Evolutionary conservation across 2,329 filamentous ascomycete species (phyloP).

Genomic region (Colletotrichum gloeosporioides): DNA sequence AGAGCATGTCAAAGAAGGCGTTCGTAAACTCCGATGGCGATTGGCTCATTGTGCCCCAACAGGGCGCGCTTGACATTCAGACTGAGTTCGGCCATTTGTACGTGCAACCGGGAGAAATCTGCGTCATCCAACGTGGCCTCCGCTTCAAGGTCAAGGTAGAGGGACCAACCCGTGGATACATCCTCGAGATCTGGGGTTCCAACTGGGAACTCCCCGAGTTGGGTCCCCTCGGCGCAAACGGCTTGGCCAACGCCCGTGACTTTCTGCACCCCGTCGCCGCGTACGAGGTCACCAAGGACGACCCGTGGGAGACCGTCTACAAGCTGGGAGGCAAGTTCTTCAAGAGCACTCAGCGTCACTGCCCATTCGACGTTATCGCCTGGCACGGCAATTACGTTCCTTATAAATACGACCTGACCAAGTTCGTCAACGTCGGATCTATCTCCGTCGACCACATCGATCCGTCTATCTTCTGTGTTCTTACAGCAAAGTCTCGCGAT

Average conservation of each 20-base stretch:
- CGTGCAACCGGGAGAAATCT: conserved; percentile 72
- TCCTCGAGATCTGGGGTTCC: conserved; percentile 69
- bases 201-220: conserved; percentile 72
- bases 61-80: conserved; percentile 69
- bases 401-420: conserved; percentile 61
- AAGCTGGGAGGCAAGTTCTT: conserved; percentile 69
- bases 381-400: conserved; percentile 75
- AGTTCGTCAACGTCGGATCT: conserved; percentile 63
- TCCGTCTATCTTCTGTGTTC: conserved; percentile 69
- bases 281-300: conserved; percentile 58
- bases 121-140: conserved; percentile 65
- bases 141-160: conserved; percentile 62
- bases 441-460: conserved; percentile 70
- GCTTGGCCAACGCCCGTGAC: conserved; percentile 69
- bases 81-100: conserved; percentile 70
- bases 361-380: conserved; percentile 73
- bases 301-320: conserved; percentile 61
- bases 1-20: conserved; percentile 50
- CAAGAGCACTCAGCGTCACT: conserved; percentile 65
- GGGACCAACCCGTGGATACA: conserved; percentile 68
- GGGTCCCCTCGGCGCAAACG: conserved; percentile 69
- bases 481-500: conserved; percentile 62
- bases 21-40: conserved; percentile 69
- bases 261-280: conserved; percentile 67
- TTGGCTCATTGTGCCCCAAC: conserved; percentile 69